Evolutionary conservation across 73 alveolate genomes (phyloP).

Genomic region (Paramecium octaurelia): DNA sequence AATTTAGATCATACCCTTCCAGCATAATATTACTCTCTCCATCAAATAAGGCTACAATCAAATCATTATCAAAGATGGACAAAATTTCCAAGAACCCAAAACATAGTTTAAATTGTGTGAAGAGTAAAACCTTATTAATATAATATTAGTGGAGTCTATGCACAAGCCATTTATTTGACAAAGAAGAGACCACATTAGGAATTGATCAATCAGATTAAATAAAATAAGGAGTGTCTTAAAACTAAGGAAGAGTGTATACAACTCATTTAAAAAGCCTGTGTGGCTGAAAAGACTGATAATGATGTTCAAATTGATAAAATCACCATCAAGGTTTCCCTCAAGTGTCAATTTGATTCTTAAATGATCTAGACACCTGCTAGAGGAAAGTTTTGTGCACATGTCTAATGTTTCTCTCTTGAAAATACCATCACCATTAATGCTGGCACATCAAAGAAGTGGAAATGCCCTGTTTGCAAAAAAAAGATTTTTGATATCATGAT

Average conservation of each 20-base stretch:
- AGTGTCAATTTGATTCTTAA: slow-evolving; percentile 12
- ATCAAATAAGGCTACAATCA: not conserved
- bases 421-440: slow-evolving; percentile 55
- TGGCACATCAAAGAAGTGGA: slow-evolving; percentile 57
- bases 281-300: not conserved
- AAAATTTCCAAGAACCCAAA: not conserved
- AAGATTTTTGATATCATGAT: slow-evolving; percentile 43
- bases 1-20: not conserved
- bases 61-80: not conserved
- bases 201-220: not conserved
- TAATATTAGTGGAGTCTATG: slow-evolving; percentile 20
- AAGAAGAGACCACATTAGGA: not conserved
- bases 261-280: not conserved
- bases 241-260: not conserved
- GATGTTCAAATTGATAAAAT: slow-evolving; percentile 38
- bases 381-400: slow-evolving; percentile 55
- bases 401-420: slow-evolving; percentile 58
- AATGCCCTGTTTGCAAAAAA: slow-evolving; percentile 54
- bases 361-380: slow-evolving; percentile 61
- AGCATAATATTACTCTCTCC: not conserved
- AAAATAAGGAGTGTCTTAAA: not conserved
- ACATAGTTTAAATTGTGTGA: not conserved
- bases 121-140: not conserved
- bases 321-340: not conserved
- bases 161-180: not conserved